phyloP scores from a whole-genome alignment of 768 basidiomycete species.

The Crepidotus variabilis region DNA sequence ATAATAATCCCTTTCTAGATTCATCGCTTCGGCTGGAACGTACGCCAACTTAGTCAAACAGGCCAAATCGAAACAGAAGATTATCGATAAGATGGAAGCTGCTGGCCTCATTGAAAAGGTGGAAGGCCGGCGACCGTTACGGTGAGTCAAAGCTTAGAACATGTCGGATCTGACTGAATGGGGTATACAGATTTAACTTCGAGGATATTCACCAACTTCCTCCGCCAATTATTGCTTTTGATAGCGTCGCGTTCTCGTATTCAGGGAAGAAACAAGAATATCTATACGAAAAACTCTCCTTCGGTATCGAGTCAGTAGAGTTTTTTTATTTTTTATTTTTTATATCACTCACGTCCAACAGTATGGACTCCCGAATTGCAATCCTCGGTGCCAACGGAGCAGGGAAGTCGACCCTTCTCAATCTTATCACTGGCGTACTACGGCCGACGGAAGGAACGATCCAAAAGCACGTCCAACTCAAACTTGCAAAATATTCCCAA shows the following conservation, averaged over 20 bases:
- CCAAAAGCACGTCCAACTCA: conserved; percentile 84
- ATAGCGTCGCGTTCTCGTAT: conserved; percentile 93
- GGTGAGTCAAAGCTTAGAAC: conserved; percentile 22
- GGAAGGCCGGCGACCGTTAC: conserved; percentile 65
- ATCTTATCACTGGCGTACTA: conserved; percentile 64
- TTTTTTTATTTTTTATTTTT: not conserved
- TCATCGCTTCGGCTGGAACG: conserved; percentile 99
- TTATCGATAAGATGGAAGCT: conserved; percentile 99
- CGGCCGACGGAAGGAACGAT: conserved; percentile 84
- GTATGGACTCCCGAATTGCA: conserved; percentile 93
- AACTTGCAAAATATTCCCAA: conserved; percentile 98
- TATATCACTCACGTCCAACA: conserved; percentile 42
- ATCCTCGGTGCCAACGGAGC: conserved; percentile 97
- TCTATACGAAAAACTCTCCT: conserved; percentile 85
- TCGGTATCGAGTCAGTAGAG: conserved; percentile 85
- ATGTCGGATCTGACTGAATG: not conserved
- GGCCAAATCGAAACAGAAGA: conserved; percentile 99
- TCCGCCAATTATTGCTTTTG: conserved; percentile 96
- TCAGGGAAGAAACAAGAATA: conserved; percentile 86
- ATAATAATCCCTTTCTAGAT: conserved; percentile 40
- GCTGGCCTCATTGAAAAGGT: conserved; percentile 94
- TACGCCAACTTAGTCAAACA: conserved; percentile 99
- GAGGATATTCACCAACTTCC: conserved; percentile 92
- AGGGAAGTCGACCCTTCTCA: conserved; percentile 54
- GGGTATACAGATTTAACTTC: conserved; percentile 71